Conservation (phyloP, 2,329 filamentous ascomycete genomes). For the Xenoacremonium recifei region DNA sequence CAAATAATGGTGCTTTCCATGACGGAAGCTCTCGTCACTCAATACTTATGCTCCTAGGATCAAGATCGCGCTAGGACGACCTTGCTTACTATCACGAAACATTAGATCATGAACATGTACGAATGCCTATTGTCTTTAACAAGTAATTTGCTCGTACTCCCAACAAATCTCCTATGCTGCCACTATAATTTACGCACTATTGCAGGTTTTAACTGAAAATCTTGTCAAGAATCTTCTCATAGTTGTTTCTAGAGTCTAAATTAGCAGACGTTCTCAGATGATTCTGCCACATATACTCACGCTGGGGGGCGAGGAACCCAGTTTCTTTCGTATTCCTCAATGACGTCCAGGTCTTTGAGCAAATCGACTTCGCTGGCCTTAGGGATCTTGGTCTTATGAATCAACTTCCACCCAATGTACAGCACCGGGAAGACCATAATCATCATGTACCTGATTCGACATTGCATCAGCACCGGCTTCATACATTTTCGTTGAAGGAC, state of each 20-base stretch:
- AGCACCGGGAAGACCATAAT: slow-evolving; percentile 68
- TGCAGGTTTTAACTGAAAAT: slow-evolving; percentile 10
- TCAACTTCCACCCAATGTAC: slow-evolving; percentile 69
- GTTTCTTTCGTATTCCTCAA: slow-evolving; percentile 66
- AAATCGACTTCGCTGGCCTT: slow-evolving; percentile 62
- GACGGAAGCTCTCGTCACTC: no score
- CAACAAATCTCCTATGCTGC: no score
- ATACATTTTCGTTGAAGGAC: slow-evolving; percentile 18
- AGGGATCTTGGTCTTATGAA: slow-evolving; percentile 60
- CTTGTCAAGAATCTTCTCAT: slow-evolving; percentile 18
- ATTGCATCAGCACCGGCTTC: slow-evolving; percentile 5
- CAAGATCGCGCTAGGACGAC: no score
- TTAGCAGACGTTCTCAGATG: slow-evolving; percentile 1
- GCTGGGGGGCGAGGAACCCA: slow-evolving; percentile 54
- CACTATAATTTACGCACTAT: no score
- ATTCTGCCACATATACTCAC: no score
- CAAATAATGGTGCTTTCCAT: no score
- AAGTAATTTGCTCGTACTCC: no score
- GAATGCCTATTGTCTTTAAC: no score
- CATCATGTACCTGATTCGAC: slow-evolving; percentile 61
- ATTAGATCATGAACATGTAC: no score
- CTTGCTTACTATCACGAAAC: no score
- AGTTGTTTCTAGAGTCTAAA: slow-evolving; percentile 19
- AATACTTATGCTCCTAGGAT: no score
- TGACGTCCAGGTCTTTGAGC: slow-evolving; percentile 58